Percentiles rank a stretch among this genome's conserved stretches.
These are phyloP conservation scores for Venturia pyrina DNA, from an alignment of 2,329 filamentous ascomycete species.

Conservation along the genomic window DNA sequence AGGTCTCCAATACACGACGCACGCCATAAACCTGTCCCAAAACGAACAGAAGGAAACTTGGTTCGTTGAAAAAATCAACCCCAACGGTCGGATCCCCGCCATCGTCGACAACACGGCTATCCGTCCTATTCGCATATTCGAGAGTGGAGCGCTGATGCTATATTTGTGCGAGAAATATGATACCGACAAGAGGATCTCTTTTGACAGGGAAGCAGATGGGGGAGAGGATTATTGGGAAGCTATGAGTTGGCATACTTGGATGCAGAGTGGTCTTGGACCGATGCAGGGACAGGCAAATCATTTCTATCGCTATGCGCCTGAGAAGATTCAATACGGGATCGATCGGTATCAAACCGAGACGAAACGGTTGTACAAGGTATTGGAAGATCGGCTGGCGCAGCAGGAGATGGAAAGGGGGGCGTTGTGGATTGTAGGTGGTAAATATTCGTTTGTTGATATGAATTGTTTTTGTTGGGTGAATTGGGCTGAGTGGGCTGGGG, in stretches of 20 bases:
- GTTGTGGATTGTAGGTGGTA: slow-evolving; percentile 35
- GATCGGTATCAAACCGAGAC: slow-evolving; percentile 39
- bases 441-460: slow-evolving; percentile 39
- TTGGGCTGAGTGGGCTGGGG: slow-evolving; percentile 31
- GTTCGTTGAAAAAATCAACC: slow-evolving; percentile 78
- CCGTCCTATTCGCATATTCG: slow-evolving; percentile 26
- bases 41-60: slow-evolving; percentile 76
- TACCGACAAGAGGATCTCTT: slow-evolving; percentile 29
- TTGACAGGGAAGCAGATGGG: slow-evolving; percentile 24
- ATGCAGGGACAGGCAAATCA: slow-evolving; percentile 82
- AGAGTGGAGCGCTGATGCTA: slow-evolving; percentile 36
- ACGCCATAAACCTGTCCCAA: slow-evolving; percentile 60
- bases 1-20: slow-evolving; percentile 62
- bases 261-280: slow-evolving; percentile 51
- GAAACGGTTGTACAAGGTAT: slow-evolving; percentile 32
- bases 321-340: slow-evolving; percentile 43
- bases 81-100: slow-evolving; percentile 84
- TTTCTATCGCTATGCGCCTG: slow-evolving; percentile 71
- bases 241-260: slow-evolving; percentile 36
- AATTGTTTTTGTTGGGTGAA: slow-evolving; percentile 67
- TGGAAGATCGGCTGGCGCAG: slow-evolving; percentile 23
- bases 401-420: slow-evolving; percentile 18
- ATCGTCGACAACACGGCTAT: slow-evolving; percentile 62
- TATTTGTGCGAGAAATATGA: slow-evolving; percentile 38
- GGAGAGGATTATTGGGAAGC: slow-evolving; percentile 34